Base-by-base conservation (phyloP, 345 rosid species). In the Eucalyptus cloeziana region DNA sequence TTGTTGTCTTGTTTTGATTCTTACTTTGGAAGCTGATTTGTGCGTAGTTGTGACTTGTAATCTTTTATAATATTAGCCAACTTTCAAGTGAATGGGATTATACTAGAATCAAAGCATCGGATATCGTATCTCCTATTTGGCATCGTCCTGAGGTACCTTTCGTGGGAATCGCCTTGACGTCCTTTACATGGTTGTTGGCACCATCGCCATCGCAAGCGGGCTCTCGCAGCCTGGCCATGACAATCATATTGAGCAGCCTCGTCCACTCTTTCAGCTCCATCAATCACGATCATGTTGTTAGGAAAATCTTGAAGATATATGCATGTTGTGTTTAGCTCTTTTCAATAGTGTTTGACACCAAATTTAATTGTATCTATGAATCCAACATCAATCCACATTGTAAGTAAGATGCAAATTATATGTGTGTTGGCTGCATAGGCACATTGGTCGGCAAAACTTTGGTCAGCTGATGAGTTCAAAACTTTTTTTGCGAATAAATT, bases 261-360 rank as follows among this genome's bases (percentile, higher is more conserved):
- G 90, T 95, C 88, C 92, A 95, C 91, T 91, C 94, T 13, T 96
- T 97, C 64, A 96, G 96, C 64, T 37, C 90, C 51, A 10, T 94
- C 15, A 86, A 87, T 45, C 91, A 44, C 21, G 89, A 94, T 58
- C 86, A 91, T 24, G 91, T 94, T 88, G 91, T 96, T 17, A 62
- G 80, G 47, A 80, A 87, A 86, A 94, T 94, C 45, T 91, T 93
- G 9, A 93, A 93, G 98, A 98, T 96, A 62, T 62, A 62, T 62
- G 33, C 33, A 62, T 62, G 33, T 62, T 30, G 71, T 62, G 33
- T 60, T 27, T 62, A 30, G 71, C 71, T 13, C 9, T 62, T 62
- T 62, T 62, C 71, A 30, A 30, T 62, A 62, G 33, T 62, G 71
- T 30, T 62, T 30, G 33, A 62, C 71, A 60, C 16, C 60, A 58